Evolutionary conservation across 148 eudicot species (phyloP), one percentile per base, ranked within the genome.

Genomic region (Camellia sinensis): DNA sequence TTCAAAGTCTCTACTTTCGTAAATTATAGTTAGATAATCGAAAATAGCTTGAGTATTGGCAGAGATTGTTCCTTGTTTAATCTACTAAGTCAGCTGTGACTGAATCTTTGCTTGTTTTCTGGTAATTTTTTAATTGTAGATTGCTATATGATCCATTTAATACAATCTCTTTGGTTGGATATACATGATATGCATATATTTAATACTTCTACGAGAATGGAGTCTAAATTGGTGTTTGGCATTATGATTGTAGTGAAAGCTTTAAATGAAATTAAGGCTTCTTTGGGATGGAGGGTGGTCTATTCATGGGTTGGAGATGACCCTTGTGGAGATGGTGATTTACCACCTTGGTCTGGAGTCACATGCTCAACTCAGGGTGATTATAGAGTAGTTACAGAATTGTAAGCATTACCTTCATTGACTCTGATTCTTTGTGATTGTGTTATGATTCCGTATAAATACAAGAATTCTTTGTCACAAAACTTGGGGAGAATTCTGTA

Each of bases 281-380:
- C 98, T n/a, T 90, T 96, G 75, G 97, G 99, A 74, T 96, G 99
- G 99, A 90, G 99, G 83, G 99, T 96, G 75, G 99, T 96, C 45
- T 96, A 96, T 83, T 91, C 97, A 1, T 96, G 99, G 99, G 97
- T 96, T 62, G 99, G 98, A 73, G 99, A 96, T 79, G 99, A 96
- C 87, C 99, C 98, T 77, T 96, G 99, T 82, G 99, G 99, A 85
- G 99, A 96, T 82, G 98, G 93, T 62, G 98, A 89, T 84, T 85
- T 94, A 84, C 95, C 98, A 64, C 90, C 95, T 13, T 96, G 99
- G 99, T 91, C 99, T 84, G 99, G 98, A 57, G 95, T 96, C 37
- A 89, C 86, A 15, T 91, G 94, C 77, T 87, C 91, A 21, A 87
- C 84, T 62, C 89, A 82, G 80, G 94, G 94, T 48, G 94, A 91